phyloP scores from a whole-genome alignment of 495 filamentous ascomycete genomes.

The Hyaloscypha bicolor region DNA sequence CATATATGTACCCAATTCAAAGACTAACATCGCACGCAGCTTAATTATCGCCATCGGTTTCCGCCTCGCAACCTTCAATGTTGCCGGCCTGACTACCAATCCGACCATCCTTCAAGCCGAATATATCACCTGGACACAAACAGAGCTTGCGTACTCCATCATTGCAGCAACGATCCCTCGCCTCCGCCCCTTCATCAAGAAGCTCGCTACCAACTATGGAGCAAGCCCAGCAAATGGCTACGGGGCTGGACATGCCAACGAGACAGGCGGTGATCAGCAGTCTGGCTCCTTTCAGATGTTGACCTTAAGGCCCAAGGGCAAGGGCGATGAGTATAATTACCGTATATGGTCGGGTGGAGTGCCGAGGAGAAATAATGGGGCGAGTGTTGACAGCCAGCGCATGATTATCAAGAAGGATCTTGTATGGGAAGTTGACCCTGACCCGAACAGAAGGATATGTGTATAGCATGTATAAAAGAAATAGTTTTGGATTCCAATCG shows the following conservation, averaged over 20 bases:
- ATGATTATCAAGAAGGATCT: not conserved
- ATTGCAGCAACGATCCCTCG: not conserved
- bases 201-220: not conserved
- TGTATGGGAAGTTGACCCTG: not conserved
- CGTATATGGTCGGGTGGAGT: not conserved
- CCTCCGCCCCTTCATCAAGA: conserved; percentile 1
- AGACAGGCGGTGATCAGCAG: not conserved
- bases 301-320: not conserved
- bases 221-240: not conserved
- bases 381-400: not conserved
- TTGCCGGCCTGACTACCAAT: not conserved
- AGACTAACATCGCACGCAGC: not conserved
- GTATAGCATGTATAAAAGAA: too few relatives aligned
- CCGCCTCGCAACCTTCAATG: not conserved
- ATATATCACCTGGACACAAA: not conserved
- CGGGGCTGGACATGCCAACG: not conserved
- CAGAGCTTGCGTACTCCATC: not conserved
- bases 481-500: too few relatives aligned
- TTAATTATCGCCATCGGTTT: not conserved
- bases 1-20: not conserved
- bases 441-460: too few relatives aligned
- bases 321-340: not conserved
- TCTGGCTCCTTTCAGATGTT: not conserved
- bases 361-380: not conserved
- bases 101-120: not conserved